Percentiles rank a stretch among this genome's conserved stretches.
Evolutionary conservation across 2,329 filamentous ascomycete genomes (phyloP).

Genomic region (Arthrinium puccinioides): DNA sequence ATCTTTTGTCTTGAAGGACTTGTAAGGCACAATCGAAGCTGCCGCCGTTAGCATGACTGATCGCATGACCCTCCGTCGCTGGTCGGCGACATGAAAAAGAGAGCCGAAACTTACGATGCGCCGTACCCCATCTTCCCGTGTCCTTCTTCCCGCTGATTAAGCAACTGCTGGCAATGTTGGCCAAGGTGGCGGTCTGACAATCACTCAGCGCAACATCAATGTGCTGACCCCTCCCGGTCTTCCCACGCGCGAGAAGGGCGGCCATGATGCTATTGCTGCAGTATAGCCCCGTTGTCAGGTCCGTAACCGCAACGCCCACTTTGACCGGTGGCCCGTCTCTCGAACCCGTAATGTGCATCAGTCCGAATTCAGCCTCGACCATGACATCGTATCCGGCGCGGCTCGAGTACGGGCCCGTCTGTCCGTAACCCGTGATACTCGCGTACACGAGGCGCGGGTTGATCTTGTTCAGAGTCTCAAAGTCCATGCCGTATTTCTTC

Average conservation of each 20-base stretch:
- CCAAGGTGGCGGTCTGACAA: constrained; percentile 86
- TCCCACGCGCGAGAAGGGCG: constrained; percentile 68
- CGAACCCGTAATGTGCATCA: constrained; percentile 96
- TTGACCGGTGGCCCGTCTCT: constrained; percentile 89
- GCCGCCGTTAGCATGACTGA: constrained; percentile 4
- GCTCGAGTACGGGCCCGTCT: constrained; percentile 82
- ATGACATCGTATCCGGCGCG: constrained; percentile 97
- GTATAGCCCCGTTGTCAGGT: constrained; percentile 91
- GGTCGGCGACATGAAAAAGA: no score
- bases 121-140: constrained; percentile 88
- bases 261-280: constrained; percentile 95
- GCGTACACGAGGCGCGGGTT: constrained; percentile 89
- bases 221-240: constrained; percentile 77
- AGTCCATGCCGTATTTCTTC: constrained; percentile 89
- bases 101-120: constrained; percentile 60
- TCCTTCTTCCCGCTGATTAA: constrained; percentile 85
- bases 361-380: constrained; percentile 95
- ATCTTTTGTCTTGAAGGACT: constrained; percentile 69
- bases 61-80: no score
- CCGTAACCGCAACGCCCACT: constrained; percentile 93
- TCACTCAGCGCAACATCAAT: constrained; percentile 89
- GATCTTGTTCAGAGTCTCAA: constrained; percentile 67
- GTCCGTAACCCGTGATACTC: constrained; percentile 94
- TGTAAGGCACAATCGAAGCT: constrained; percentile 97
- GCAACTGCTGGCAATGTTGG: constrained; percentile 92